These are phyloP conservation scores for Skeletonema menzelii DNA, from an alignment of 108 stramenopile species.

Conservation along the genomic window DNA sequence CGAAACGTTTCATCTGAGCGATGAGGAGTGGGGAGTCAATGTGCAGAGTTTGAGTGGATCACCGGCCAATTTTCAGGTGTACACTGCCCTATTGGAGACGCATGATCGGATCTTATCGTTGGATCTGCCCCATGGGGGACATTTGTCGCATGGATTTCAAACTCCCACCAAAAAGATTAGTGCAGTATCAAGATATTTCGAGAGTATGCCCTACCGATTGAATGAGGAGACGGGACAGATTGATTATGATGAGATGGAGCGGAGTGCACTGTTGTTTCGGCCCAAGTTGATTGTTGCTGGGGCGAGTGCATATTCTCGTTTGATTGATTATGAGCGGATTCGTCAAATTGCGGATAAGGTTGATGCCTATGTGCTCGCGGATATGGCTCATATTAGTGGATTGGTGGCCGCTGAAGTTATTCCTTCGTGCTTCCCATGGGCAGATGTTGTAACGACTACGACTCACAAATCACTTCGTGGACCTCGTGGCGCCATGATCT, in stretches of 20 bases:
- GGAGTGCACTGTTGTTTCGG: conserved; percentile 95
- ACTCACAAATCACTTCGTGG: conserved; percentile 99
- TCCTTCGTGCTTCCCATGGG: conserved; percentile 95
- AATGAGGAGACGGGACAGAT: conserved; percentile 94
- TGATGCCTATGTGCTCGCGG: conserved; percentile 94
- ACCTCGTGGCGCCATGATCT: conserved; percentile 99
- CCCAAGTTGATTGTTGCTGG: conserved; percentile 99
- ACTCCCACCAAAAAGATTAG: conserved; percentile 96
- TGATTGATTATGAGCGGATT: conserved; percentile 99
- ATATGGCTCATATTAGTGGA: conserved; percentile 99
- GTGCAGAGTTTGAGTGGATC: conserved; percentile 96
- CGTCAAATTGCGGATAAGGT: conserved; percentile 92
- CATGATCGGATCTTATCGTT: conserved; percentile 99
- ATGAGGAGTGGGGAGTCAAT: conserved; percentile 93
- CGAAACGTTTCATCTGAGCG: conserved; percentile 92
- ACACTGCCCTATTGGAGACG: conserved; percentile 98
- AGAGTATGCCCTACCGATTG: conserved; percentile 99
- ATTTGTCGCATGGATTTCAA: conserved; percentile 97
- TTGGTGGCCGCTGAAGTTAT: conserved; percentile 95
- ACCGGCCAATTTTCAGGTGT: conserved; percentile 99
- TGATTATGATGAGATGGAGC: conserved; percentile 98
- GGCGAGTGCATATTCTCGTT: conserved; percentile 97
- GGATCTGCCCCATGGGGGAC: conserved; percentile 98
- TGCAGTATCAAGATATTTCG: conserved; percentile 94
- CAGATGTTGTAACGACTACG: conserved; percentile 99